These are phyloP conservation scores for Tolypocladium tropicale DNA, from an alignment of 2,329 filamentous ascomycete genomes.

Conservation along the genomic window DNA sequence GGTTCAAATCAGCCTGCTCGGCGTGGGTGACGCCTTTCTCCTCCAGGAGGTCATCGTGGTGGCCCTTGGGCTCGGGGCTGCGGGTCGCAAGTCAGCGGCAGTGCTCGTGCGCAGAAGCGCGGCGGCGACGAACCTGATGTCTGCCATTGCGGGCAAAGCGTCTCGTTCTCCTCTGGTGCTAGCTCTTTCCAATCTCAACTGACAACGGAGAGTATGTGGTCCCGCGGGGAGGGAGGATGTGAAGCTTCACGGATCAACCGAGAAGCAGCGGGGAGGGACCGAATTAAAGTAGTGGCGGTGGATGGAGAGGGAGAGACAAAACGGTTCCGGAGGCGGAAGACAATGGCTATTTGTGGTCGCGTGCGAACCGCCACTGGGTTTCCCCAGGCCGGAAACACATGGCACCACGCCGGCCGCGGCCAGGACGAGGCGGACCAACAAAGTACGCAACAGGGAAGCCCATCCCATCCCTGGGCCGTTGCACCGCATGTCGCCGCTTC, in stretches of 20 bases:
- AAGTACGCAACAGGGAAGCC: neutral
- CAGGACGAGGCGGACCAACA: neutral
- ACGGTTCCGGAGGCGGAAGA: conserved; percentile 5
- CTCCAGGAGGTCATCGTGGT: conserved; percentile 10
- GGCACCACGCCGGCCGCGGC: neutral
- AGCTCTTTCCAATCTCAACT: neutral
- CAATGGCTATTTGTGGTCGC: conserved; percentile 7
- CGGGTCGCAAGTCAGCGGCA: neutral
- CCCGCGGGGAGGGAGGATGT: neutral
- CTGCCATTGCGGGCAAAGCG: conserved; percentile 10
- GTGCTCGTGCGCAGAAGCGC: neutral
- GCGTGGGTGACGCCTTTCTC: conserved; percentile 15
- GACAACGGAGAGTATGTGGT: neutral
- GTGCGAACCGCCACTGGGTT: conserved; percentile 1
- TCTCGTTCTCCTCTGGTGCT: neutral
- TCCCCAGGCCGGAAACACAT: conserved; percentile 1
- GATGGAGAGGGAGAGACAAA: conserved; percentile 1
- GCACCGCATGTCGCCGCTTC: neutral
- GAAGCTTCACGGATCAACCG: neutral
- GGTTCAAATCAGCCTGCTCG: conserved; percentile 25
- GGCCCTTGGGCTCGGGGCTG: conserved; percentile 8
- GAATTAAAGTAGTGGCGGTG: conserved; percentile 5
- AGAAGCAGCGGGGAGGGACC: conserved; percentile 4
- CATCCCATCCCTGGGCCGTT: neutral
- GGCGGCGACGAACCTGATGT: conserved; percentile 8